phyloP scores from a whole-genome alignment of 1,284 basidiomycete species.

The Gymnopus androsaceus region DNA sequence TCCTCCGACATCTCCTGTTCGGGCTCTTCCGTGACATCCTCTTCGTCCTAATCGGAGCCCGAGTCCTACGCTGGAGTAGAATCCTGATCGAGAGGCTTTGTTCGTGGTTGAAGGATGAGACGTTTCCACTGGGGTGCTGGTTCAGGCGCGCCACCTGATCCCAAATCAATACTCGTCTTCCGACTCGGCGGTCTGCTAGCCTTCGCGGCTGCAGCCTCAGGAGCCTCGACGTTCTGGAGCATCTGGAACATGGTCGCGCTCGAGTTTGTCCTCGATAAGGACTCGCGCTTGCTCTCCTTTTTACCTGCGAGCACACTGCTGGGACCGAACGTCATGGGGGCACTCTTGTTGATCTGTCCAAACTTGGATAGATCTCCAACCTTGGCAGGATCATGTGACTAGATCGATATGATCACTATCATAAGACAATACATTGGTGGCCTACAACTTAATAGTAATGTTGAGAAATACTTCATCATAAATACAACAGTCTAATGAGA shows the following conservation, averaged over 20 bases:
- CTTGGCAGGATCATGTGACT: conserved; percentile 70
- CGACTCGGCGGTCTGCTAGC: conserved; percentile 49
- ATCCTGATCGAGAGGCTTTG: conserved; percentile 40
- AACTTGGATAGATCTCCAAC: conserved; percentile 88
- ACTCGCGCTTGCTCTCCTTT: conserved; percentile 69
- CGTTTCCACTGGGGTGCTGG: conserved; percentile 66
- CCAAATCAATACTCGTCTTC: conserved; percentile 49
- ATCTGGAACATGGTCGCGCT: conserved; percentile 88
- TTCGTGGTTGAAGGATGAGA: conserved; percentile 63
- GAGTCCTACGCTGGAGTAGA: conserved; percentile 46
- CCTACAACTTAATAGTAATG: no score
- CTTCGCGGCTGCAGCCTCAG: conserved; percentile 52
- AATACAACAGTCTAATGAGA: no score
- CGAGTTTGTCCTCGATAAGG: conserved; percentile 78
- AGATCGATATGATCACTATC: no score
- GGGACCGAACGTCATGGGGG: conserved; percentile 74
- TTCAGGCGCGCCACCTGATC: conserved; percentile 35
- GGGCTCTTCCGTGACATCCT: conserved; percentile 38
- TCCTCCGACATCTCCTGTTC: conserved; percentile 64
- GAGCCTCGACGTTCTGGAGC: conserved; percentile 61
- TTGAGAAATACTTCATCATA: no score
- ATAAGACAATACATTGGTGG: no score
- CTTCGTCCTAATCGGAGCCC: conserved; percentile 50
- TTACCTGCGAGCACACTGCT: conserved; percentile 73
- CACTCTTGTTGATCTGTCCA: conserved; percentile 76